Percentiles rank a stretch among this genome's conserved stretches.
These are phyloP conservation scores for Usnea hakonensis DNA, from an alignment of 495 filamentous ascomycete species.

Conservation along the genomic window DNA sequence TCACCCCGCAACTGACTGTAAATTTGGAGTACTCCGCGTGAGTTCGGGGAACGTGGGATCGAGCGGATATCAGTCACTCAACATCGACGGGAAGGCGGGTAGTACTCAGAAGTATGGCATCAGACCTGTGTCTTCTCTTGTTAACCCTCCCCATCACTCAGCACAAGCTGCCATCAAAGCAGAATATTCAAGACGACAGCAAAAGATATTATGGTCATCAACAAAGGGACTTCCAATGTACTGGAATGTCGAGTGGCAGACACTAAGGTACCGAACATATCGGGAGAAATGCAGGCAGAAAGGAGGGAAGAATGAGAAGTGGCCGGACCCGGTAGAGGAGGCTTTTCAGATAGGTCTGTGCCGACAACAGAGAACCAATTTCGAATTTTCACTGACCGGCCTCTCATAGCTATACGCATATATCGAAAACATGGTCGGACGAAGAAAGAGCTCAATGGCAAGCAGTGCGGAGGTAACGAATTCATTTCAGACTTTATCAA, in stretches of 20 bases:
- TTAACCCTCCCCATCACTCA: slow-evolving; percentile 4
- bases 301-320: slow-evolving; percentile 45
- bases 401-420: slow-evolving; percentile 60
- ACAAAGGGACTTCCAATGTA: slow-evolving; percentile 5
- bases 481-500: slow-evolving; percentile 78
- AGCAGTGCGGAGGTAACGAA: slow-evolving; percentile 82
- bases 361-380: slow-evolving; percentile 8
- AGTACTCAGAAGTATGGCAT: not conserved
- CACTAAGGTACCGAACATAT: slow-evolving; percentile 46
- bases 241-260: slow-evolving; percentile 20
- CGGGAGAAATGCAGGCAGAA: slow-evolving; percentile 47
- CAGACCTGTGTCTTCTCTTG: not conserved
- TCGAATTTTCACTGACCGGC: slow-evolving; percentile 11
- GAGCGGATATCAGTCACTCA: not conserved
- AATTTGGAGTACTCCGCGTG: slow-evolving; percentile 24
- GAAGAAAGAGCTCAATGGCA: slow-evolving; percentile 65
- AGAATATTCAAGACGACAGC: slow-evolving; percentile 9
- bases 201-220: not conserved
- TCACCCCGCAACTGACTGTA: slow-evolving; percentile 13
- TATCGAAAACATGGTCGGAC: slow-evolving; percentile 75
- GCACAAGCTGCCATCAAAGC: slow-evolving; percentile 11
- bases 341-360: slow-evolving; percentile 81
- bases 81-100: not conserved
- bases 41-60: slow-evolving; percentile 30
- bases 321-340: slow-evolving; percentile 77